Conservation (phyloP, 2,329 filamentous ascomycete genomes). For the Nectriaceae sp. region DNA sequence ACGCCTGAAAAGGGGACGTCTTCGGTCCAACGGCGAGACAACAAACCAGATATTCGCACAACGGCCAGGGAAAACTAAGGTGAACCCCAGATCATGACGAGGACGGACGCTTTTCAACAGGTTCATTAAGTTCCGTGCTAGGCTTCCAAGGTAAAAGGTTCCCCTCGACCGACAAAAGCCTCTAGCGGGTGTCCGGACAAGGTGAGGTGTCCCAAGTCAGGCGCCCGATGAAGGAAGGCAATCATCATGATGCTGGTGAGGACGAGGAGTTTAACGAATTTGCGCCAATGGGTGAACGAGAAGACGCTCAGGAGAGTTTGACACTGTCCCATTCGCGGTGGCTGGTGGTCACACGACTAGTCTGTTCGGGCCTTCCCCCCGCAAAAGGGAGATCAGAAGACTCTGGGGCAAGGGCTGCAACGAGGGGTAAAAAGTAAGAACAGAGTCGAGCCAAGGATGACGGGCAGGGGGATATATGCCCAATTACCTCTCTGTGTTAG, state of each 20-base stretch:
- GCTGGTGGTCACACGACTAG: conserved; percentile 27
- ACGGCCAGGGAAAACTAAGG: background rate
- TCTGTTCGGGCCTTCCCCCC: conserved; percentile 18
- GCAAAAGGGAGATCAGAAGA: conserved; percentile 27
- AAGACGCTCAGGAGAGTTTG: conserved; percentile 16
- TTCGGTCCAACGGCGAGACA: background rate
- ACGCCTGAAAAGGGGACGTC: too few relatives aligned
- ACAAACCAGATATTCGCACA: background rate
- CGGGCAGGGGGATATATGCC: background rate
- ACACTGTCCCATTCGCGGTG: conserved; percentile 12
- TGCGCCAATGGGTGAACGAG: conserved; percentile 11
- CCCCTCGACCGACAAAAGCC: conserved; percentile 24
- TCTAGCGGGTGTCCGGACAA: conserved; percentile 16
- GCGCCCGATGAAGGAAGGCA: background rate
- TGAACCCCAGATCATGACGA: background rate
- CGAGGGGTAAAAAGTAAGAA: conserved; percentile 3
- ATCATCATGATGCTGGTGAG: background rate
- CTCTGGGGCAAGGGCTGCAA: conserved; percentile 18
- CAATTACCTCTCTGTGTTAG: background rate
- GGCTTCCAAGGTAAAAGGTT: background rate
- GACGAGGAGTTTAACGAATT: conserved; percentile 6
- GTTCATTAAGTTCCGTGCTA: background rate
- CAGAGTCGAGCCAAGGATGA: conserved; percentile 1
- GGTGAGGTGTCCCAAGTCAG: conserved; percentile 13
- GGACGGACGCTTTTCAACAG: background rate